A percentile compares a stretch with the other conserved stretches of the same genome.
phyloP scores from a whole-genome alignment of 805 yeast species.

The Nematodospora valgi region DNA sequence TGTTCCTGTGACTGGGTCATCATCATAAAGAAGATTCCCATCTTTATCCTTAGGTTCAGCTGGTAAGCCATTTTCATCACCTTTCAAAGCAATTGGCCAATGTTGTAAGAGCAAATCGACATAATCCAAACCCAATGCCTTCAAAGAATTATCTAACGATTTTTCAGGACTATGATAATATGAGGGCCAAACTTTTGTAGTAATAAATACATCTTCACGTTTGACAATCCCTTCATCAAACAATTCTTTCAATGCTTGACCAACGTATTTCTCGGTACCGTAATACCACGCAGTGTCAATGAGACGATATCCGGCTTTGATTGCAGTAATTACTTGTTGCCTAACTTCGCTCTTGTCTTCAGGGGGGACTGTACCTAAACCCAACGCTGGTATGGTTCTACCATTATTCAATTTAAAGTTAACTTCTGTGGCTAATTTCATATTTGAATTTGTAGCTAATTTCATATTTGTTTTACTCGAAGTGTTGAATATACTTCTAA shows the following conservation, averaged over 20 bases:
- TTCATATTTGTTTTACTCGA: no score
- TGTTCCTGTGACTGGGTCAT: constrained; percentile 31
- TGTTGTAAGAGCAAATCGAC: constrained; percentile 47
- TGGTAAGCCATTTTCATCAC: constrained; percentile 40
- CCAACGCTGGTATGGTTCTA: constrained; percentile 58
- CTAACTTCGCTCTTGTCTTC: constrained; percentile 28
- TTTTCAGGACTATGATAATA: constrained; percentile 37
- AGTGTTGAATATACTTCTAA: no score
- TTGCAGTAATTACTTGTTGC: constrained; percentile 33
- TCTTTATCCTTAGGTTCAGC: constrained; percentile 31
- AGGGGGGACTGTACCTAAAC: constrained; percentile 51
- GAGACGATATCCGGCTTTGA: constrained; percentile 46
- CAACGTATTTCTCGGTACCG: constrained; percentile 41
- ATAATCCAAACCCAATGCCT: constrained; percentile 37
- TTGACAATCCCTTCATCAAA: constrained; percentile 46
- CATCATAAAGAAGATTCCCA: constrained; percentile 32
- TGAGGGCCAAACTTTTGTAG: constrained; percentile 44
- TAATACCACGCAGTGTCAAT: constrained; percentile 54
- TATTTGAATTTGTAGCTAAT: no score
- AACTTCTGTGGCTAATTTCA: constrained; percentile 32
- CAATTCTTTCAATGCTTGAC: constrained; percentile 45
- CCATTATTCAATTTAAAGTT: constrained; percentile 55
- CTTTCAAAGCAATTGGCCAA: constrained; percentile 45
- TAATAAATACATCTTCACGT: constrained; percentile 43
- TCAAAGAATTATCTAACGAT: constrained; percentile 40